Base-by-base conservation (phyloP, 2,329 filamentous ascomycete species). In the Purpureocillium takamizusanense region DNA sequence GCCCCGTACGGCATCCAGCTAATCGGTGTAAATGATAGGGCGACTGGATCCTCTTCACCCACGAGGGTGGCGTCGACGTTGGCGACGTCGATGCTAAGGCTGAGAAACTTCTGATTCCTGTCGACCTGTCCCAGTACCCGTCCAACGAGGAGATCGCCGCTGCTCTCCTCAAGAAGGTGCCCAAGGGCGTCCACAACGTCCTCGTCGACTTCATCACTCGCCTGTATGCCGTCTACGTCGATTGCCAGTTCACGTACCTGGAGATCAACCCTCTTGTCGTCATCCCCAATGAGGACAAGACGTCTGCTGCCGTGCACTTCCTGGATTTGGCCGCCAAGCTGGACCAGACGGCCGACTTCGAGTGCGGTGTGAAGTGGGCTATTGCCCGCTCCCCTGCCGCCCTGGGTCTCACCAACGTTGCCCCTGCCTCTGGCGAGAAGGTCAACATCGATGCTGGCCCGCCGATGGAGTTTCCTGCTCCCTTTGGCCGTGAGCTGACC, bases 191-290 rank as follows among this genome's bases (percentile, higher is more conserved):
- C 37, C 92, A 98, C 79, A 95, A 95, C 60, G 92, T 98, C 59
- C 80, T 98, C 43, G 86, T 98, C 47, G 92, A 98, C 77, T 98
- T 98, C 78, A 98, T 98, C 72, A 87, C 87, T 58, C 83, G 92
- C 56, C 77, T 98, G 51, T 98, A 98, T 63, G 92, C 90, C 55
- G 92, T 98, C 70, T 98, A 97, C 60, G 92, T 97, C 49, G 92
- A 98, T 76, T 94, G 86, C 80, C 92, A 98, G 70, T 98, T 98
- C 79, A 97, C 92, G 59, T 98, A 98, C 74, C 87, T 98, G 54
- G 92, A 98, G 71, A 98, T 98, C 76, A 98, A 98, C 81, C 92
- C 92, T 53, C 74, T 98, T 49, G 92, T 98, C 46, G 92, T 95
- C 62, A 90, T 98, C 56, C 92, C 92, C 65, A 97, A 97, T 66